phyloP scores from a whole-genome alignment of 176 grass and related monocot species.

The Triticum urartu region DNA sequence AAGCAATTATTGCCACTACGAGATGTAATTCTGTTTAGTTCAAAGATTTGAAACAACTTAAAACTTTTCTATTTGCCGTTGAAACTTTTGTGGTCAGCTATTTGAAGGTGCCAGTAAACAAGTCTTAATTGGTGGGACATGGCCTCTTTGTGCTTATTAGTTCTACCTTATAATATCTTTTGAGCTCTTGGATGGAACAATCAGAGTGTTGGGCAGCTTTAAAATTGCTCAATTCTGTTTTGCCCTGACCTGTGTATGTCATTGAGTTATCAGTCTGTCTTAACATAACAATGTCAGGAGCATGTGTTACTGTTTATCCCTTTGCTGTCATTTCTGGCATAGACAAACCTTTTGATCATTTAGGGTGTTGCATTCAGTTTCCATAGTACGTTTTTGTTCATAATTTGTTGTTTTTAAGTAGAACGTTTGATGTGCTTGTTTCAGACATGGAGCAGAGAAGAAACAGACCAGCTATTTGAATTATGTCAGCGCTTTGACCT shows the following conservation, averaged over 20 bases:
- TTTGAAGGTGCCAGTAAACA: neutral
- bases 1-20: neutral
- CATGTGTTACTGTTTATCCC: neutral
- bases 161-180: neutral
- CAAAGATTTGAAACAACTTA: neutral
- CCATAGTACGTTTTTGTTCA: neutral
- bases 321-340: neutral
- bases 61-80: neutral
- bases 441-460: conserved; percentile 89
- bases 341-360: neutral
- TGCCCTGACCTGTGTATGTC: neutral
- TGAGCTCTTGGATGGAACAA: conserved; percentile 7
- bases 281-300: conserved; percentile 13
- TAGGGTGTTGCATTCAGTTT: neutral
- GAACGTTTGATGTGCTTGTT: conserved; percentile 35
- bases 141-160: neutral
- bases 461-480: conserved; percentile 92
- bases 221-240: neutral
- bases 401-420: neutral
- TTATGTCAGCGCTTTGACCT: conserved; percentile 89
- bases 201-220: neutral
- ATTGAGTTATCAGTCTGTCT: neutral
- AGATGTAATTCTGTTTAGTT: neutral
- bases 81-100: neutral
- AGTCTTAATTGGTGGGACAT: conserved; percentile 2